Base-by-base conservation (phyloP, 2,329 filamentous ascomycete species). In the Chrysoporthe cubensis region DNA sequence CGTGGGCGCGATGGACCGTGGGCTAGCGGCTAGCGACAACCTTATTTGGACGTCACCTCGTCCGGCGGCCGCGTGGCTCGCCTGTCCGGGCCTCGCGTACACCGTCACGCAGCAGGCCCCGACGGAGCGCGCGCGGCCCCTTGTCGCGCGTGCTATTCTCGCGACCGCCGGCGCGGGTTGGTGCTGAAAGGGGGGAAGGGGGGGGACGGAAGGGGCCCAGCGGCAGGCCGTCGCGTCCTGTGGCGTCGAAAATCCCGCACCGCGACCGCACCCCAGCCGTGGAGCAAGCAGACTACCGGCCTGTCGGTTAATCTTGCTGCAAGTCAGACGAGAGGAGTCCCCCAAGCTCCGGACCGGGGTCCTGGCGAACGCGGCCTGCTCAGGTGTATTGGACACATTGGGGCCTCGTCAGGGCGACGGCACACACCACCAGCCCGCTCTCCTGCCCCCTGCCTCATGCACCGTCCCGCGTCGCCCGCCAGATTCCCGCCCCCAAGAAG, bases 11-110 rank as follows among this genome's bases (percentile, higher is more conserved):
- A 69, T 66, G 64, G 67, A 62, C 66, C 60, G 62, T 40, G 54
- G 56, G 66, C 67, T 57, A 60, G 60, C 56, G 42, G 59, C 52
- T 65, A 66, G 64, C 64, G 54, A 64, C 67, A 69, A 69, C 67
- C 67, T 69, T 69, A 69, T 62, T 69, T 69, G 42, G 64, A 69
- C 67, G 67, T 66, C 67, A 69, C 40, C 42, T 37, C 64, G 54
- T 46, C 34, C 61, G n/a, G 43, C 32, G 26, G 26, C 26, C 26
- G 26, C 48, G n/a, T 54, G 5, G 21, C 16, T 40, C 18, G 18
- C 16, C 60, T 21, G 9, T 43, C 37, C 37, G 57, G 37, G n/a
- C 13, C 57, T 42, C 57, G 13, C 4, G 3, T 40, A 40, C 9
- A 40, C 9, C 37, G 37, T 40, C 37, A 40, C 37, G 26, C 26